A percentile compares a stretch with the other conserved stretches of the same genome.
These are phyloP conservation scores for Beauveria australis DNA, from an alignment of 2,329 filamentous ascomycete species.

Conservation along the genomic window DNA sequence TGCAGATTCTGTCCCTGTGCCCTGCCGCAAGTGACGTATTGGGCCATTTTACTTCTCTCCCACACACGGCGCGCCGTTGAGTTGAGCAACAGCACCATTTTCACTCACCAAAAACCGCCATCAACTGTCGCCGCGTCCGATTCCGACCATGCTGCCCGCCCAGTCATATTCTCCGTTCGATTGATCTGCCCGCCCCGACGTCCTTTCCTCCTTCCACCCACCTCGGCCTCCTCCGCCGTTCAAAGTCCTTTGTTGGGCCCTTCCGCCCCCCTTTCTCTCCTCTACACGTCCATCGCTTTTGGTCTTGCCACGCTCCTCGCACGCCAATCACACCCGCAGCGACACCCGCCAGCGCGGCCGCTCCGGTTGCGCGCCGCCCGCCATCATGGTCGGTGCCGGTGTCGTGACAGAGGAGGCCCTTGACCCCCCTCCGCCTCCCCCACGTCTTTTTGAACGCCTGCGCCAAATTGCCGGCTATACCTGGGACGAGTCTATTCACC, in stretches of 20 bases:
- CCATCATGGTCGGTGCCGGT: slow-evolving; percentile 43
- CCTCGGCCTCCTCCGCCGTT: not conserved
- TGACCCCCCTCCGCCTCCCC: slow-evolving; percentile 57
- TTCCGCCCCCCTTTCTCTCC: not conserved
- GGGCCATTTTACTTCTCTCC: not conserved
- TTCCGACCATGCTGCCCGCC: slow-evolving; percentile 3
- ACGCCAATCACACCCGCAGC: not conserved
- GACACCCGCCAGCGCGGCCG: not conserved
- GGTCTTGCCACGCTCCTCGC: not conserved
- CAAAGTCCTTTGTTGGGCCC: not conserved
- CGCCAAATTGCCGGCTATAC: slow-evolving; percentile 65
- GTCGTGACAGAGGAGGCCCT: slow-evolving; percentile 45
- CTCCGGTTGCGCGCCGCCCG: slow-evolving; percentile 10
- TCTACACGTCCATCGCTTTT: not conserved
- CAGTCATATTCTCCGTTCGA: slow-evolving; percentile 4
- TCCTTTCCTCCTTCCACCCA: not conserved
- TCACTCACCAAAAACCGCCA: not conserved
- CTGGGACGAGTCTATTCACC: slow-evolving; percentile 59
- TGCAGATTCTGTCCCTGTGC: not conserved
- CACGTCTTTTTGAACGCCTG: slow-evolving; percentile 63
- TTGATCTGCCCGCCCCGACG: not conserved
- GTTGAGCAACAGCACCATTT: not conserved
- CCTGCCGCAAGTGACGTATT: slow-evolving; percentile 3
- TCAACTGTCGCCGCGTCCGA: not conserved
- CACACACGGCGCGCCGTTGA: not conserved